phyloP scores from a whole-genome alignment of 2,329 filamentous ascomycete genomes.

The Purpureocillium lavendulum region DNA sequence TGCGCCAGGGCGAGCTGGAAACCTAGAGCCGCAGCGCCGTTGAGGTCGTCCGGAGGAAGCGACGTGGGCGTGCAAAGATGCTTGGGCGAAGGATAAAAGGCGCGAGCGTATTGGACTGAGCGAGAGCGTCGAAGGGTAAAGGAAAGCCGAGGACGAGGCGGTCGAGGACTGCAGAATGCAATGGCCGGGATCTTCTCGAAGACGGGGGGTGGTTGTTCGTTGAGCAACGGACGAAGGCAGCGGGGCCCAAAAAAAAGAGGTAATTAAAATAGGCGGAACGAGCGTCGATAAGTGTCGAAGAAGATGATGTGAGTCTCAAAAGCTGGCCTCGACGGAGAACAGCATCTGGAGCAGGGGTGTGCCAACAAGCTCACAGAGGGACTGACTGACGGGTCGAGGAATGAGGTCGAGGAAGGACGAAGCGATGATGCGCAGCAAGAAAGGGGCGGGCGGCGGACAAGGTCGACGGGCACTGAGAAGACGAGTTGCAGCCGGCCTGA shows the following conservation, averaged over 20 bases:
- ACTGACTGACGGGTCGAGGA: slow-evolving; percentile 2
- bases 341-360: slow-evolving; percentile 18
- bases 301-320: slow-evolving; percentile 16
- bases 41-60: too few relatives aligned
- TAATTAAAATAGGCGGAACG: slow-evolving; percentile 20
- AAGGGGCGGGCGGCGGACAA: slow-evolving; percentile 7
- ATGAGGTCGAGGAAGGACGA: neutral
- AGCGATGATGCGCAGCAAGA: slow-evolving; percentile 6
- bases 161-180: too few relatives aligned
- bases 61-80: neutral
- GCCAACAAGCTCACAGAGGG: slow-evolving; percentile 15
- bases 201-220: neutral
- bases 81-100: neutral
- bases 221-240: slow-evolving; percentile 14
- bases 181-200: too few relatives aligned
- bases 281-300: slow-evolving; percentile 19
- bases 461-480: slow-evolving; percentile 6
- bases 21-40: too few relatives aligned
- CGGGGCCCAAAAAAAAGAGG: slow-evolving; percentile 20
- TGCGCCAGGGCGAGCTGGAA: neutral
- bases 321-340: slow-evolving; percentile 14
- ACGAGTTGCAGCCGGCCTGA: neutral
- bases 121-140: neutral
- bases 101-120: neutral
- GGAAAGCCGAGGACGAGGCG: neutral